These are phyloP conservation scores for Cryptosporidium baileyi DNA, from an alignment of 169 alveolate species.

Conservation along the genomic window DNA sequence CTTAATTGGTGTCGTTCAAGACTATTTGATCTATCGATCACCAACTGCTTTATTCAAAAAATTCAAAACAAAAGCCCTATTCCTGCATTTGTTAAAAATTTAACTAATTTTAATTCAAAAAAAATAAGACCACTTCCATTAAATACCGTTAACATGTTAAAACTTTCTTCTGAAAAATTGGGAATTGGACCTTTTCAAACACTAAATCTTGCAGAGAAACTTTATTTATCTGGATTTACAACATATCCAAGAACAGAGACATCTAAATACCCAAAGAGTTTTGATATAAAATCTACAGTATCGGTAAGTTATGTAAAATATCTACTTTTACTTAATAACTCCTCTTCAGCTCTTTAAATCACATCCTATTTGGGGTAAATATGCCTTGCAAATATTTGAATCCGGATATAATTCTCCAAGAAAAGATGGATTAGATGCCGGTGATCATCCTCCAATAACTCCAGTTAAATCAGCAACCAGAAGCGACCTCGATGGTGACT, in stretches of 20 bases:
- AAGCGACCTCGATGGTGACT: slow-evolving; percentile 79
- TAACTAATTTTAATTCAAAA: slow-evolving; percentile 66
- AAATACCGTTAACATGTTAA: slow-evolving; percentile 91
- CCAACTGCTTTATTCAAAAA: slow-evolving; percentile 19
- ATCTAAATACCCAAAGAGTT: slow-evolving; percentile 86
- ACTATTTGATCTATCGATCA: slow-evolving; percentile 79
- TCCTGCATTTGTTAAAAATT: slow-evolving; percentile 72
- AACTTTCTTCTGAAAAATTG: slow-evolving; percentile 87
- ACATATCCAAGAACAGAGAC: slow-evolving; percentile 97
- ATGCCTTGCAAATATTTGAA: slow-evolving; percentile 73
- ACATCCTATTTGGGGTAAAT: slow-evolving; percentile 79
- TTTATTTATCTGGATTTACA: slow-evolving; percentile 90
- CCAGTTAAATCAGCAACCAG: slow-evolving; percentile 87
- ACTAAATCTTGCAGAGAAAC: slow-evolving; percentile 92
- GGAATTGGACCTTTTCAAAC: slow-evolving; percentile 92
- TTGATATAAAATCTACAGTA: slow-evolving; percentile 77
- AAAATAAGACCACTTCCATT: slow-evolving; percentile 88
- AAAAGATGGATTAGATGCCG: slow-evolving; percentile 89
- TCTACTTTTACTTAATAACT: background rate
- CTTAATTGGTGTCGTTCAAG: slow-evolving; percentile 80
- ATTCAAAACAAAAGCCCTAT: slow-evolving; percentile 7
- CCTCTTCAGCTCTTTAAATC: slow-evolving; percentile 71
- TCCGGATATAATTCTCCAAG: slow-evolving; percentile 77
- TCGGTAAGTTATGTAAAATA: slow-evolving; percentile 39
- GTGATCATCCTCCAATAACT: slow-evolving; percentile 97